Percentiles rank a stretch among this genome's conserved stretches.
These are phyloP conservation scores for thale cress (Arabidopsis thaliana) DNA, from an alignment of 345 rosid genomes.

Conservation along the genomic window DNA sequence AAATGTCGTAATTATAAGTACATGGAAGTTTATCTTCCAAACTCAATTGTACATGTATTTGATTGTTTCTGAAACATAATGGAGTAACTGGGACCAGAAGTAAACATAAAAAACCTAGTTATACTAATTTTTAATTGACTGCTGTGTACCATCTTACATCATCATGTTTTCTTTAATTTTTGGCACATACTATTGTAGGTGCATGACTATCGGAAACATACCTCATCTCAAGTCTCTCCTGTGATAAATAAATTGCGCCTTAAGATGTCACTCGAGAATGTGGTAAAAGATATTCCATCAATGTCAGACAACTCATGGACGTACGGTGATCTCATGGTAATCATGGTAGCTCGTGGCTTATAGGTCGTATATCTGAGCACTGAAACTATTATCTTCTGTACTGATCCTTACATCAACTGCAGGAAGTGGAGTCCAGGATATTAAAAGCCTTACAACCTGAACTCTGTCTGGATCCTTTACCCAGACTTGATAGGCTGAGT, in stretches of 20 bases:
- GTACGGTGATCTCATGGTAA: constrained; percentile 96
- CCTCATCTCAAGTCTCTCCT: constrained; percentile 68
- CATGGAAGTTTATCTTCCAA: background rate
- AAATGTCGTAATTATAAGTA: background rate
- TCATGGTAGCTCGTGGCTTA: constrained; percentile 10
- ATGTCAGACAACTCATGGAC: constrained; percentile 89
- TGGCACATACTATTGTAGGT: constrained; percentile 60
- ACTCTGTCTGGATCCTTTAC: constrained; percentile 89
- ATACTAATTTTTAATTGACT: background rate
- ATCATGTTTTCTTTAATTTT: background rate
- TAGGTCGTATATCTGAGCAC: constrained; percentile 15
- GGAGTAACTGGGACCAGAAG: constrained; percentile 8
- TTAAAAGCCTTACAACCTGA: constrained; percentile 90
- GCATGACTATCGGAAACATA: constrained; percentile 70
- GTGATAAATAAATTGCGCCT: constrained; percentile 66
- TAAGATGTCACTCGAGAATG: constrained; percentile 86
- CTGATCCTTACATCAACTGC: constrained; percentile 34
- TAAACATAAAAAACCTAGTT: constrained; percentile 7
- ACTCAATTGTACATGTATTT: constrained; percentile 8
- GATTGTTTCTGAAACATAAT: constrained; percentile 29
- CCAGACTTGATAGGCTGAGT: constrained; percentile 85
- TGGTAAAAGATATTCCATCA: constrained; percentile 88
- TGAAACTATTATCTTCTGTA: constrained; percentile 13
- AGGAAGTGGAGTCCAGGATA: constrained; percentile 98
- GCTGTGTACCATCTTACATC: constrained; percentile 16